Percentiles rank a stretch among this genome's conserved stretches.
These are phyloP conservation scores for Castanea mollissima DNA, from an alignment of 306 rosid genomes.

Conservation along the genomic window DNA sequence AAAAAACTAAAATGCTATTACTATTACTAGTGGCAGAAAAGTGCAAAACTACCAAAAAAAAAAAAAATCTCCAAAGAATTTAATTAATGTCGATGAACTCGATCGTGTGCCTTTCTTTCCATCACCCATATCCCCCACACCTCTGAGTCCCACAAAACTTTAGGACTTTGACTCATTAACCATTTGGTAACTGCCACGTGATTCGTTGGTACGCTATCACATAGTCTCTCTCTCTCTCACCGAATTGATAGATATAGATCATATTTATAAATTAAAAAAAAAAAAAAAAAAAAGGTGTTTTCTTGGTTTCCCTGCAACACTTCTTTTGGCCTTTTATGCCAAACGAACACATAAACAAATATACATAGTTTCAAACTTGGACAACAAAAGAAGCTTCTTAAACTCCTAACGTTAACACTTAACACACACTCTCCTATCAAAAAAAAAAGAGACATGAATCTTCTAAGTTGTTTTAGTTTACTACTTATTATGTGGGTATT, in stretches of 20 bases:
- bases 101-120: background rate
- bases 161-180: background rate
- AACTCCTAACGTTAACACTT: background rate
- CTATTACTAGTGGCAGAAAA: no score
- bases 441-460: constrained; percentile 35
- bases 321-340: constrained; percentile 46
- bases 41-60: no score
- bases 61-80: no score
- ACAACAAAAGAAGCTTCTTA: constrained; percentile 32
- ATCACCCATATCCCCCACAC: background rate
- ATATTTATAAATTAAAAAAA: background rate
- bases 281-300: constrained; percentile 37
- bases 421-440: constrained; percentile 6
- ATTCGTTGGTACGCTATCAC: constrained; percentile 21
- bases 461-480: constrained; percentile 20
- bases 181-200: constrained; percentile 50
- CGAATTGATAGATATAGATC: constrained; percentile 2
- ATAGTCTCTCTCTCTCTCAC: constrained; percentile 10
- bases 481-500: constrained; percentile 46
- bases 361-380: constrained; percentile 31
- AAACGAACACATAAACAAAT: constrained; percentile 8
- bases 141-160: background rate
- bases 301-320: constrained; percentile 60
- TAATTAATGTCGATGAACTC: no score
- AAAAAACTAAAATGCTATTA: no score